Percentiles rank a stretch among this genome's conserved stretches.
Evolutionary conservation across 2,329 filamentous ascomycete genomes (phyloP).

Genomic region (Colletotrichum falcatum): DNA sequence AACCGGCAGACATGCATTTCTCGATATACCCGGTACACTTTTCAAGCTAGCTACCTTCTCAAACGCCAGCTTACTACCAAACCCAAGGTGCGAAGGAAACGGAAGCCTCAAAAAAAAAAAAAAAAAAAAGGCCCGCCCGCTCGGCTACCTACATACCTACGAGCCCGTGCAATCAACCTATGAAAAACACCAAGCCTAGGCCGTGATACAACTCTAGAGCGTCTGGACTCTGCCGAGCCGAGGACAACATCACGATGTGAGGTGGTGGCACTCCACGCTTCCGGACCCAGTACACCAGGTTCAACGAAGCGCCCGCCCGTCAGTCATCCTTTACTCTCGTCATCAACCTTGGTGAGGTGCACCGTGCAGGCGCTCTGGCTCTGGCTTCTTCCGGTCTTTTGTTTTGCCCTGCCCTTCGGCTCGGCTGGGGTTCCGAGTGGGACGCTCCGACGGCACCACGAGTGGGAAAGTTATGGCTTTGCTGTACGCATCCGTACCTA

Average conservation of each 20-base stretch:
- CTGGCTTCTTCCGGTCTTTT: not conserved
- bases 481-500: no score
- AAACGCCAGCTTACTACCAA: not conserved
- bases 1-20: not conserved
- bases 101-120: not conserved
- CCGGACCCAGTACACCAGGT: not conserved
- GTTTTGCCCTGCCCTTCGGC: conserved; percentile 22
- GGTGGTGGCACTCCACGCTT: not conserved
- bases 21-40: not conserved
- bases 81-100: not conserved
- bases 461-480: conserved; percentile 15
- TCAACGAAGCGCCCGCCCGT: no score
- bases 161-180: not conserved
- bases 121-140: no score
- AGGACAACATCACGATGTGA: not conserved
- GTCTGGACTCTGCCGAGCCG: not conserved
- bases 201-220: not conserved
- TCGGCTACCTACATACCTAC: not conserved
- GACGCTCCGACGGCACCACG: conserved; percentile 3
- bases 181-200: not conserved
- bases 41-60: not conserved
- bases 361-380: conserved; percentile 15
- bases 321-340: conserved; percentile 6
- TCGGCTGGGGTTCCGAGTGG: conserved; percentile 36
- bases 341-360: conserved; percentile 7